These are phyloP conservation scores for Candida odintsovae DNA, from an alignment of 805 yeast species.

Conservation along the genomic window DNA sequence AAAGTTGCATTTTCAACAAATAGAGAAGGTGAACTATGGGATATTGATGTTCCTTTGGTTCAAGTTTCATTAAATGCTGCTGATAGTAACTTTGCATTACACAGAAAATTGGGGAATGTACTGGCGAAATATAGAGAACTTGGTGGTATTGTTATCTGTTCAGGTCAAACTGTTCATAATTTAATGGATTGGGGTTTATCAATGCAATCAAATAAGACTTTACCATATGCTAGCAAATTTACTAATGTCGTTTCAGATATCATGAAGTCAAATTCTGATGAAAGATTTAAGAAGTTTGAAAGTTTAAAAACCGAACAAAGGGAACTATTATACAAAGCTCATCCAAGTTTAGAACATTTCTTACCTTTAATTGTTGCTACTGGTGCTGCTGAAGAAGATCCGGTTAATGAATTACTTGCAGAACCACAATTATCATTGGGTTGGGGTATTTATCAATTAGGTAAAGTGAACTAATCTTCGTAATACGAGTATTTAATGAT, in stretches of 20 bases:
- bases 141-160: conserved; percentile 50
- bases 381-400: conserved; percentile 38
- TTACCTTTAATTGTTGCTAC: conserved; percentile 61
- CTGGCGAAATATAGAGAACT: conserved; percentile 45
- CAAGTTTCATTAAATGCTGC: conserved; percentile 32
- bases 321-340: conserved; percentile 44
- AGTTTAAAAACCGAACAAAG: conserved; percentile 26
- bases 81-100: conserved; percentile 36
- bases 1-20: conserved; percentile 57
- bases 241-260: conserved; percentile 39
- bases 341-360: conserved; percentile 76
- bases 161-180: conserved; percentile 82
- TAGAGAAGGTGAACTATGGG: conserved; percentile 21
- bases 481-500: background rate
- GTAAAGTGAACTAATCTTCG: conserved; percentile 12
- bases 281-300: conserved; percentile 33
- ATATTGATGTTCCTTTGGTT: conserved; percentile 33
- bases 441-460: conserved; percentile 63
- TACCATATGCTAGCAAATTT: conserved; percentile 51
- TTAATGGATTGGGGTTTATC: conserved; percentile 45
- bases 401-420: conserved; percentile 41
- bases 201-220: conserved; percentile 15
- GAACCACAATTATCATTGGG: conserved; percentile 45
- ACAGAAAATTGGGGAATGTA: conserved; percentile 50
- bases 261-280: conserved; percentile 23